These are phyloP conservation scores for Fusarium subtropicale DNA, from an alignment of 2,329 filamentous ascomycete genomes.

Conservation along the genomic window DNA sequence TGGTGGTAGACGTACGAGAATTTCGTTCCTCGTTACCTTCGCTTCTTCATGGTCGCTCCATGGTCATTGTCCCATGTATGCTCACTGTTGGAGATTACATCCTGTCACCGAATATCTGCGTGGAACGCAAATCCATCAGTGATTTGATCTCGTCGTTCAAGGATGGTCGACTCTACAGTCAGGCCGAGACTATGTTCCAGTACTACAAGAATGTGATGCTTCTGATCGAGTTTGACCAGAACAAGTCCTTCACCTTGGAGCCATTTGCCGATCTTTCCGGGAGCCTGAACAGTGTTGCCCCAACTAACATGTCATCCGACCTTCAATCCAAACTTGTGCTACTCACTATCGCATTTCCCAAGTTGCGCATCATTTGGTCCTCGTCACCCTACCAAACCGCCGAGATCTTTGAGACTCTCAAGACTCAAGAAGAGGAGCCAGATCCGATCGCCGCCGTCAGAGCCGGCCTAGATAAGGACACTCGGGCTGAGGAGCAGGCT, in stretches of 20 bases:
- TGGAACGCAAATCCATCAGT: conserved; percentile 93
- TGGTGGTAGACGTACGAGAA: conserved; percentile 95
- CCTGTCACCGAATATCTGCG: conserved; percentile 87
- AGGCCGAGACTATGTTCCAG: conserved; percentile 93
- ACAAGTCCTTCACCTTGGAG: conserved; percentile 96
- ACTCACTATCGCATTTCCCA: conserved; percentile 90
- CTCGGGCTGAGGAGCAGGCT: conserved; percentile 72
- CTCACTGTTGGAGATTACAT: conserved; percentile 97
- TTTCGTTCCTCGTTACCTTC: conserved; percentile 94
- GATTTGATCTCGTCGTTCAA: conserved; percentile 93
- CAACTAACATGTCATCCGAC: conserved; percentile 71
- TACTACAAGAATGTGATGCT: conserved; percentile 92
- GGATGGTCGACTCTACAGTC: conserved; percentile 90
- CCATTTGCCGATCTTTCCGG: conserved; percentile 76
- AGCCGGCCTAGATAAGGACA: conserved; percentile 72
- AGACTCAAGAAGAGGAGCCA: conserved; percentile 88
- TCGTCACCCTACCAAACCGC: conserved; percentile 94
- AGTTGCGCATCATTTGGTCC: conserved; percentile 92
- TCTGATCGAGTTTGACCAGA: conserved; percentile 96
- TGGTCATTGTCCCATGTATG: conserved; percentile 93
- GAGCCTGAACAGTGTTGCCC: conserved; percentile 71
- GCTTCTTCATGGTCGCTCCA: conserved; percentile 87
- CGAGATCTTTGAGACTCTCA: conserved; percentile 94
- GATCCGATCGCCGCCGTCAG: conserved; percentile 89
- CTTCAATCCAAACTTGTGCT: conserved; percentile 93